phyloP scores from a whole-genome alignment of 2,329 filamentous ascomycete species.

The Metarhizium album region DNA sequence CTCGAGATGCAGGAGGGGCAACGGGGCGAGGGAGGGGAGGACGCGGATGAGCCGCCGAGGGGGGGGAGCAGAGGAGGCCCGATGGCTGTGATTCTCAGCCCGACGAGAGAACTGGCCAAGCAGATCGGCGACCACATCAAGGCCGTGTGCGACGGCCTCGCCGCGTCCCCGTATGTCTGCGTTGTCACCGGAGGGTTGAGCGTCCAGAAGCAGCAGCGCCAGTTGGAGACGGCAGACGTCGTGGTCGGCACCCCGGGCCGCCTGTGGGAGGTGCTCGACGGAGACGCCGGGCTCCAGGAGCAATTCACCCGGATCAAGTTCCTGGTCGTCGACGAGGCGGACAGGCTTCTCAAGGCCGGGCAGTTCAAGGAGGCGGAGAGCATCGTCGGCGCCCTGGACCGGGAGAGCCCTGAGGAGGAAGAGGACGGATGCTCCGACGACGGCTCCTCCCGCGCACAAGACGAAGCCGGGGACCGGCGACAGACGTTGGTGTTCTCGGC shows the following conservation, averaged over 20 bases:
- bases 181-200: conserved; percentile 88
- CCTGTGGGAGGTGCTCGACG: conserved; percentile 86
- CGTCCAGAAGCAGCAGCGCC: conserved; percentile 86
- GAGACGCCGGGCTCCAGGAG: conserved; percentile 55
- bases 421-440: conserved; percentile 40
- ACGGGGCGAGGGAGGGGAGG: conserved; percentile 17
- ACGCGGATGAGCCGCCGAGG: conserved; percentile 4
- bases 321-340: conserved; percentile 87
- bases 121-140: conserved; percentile 79
- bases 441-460: conserved; percentile 34
- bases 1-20: conserved; percentile 38
- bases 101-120: conserved; percentile 87
- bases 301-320: conserved; percentile 67
- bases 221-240: conserved; percentile 75
- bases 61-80: conserved; percentile 34
- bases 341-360: conserved; percentile 80
- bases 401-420: conserved; percentile 52
- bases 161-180: conserved; percentile 60
- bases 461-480: conserved; percentile 41
- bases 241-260: conserved; percentile 89
- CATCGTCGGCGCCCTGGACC: conserved; percentile 72
- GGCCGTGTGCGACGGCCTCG: conserved; percentile 53
- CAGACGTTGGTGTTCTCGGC: conserved; percentile 96
- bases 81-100: conserved; percentile 73
- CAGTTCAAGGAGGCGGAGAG: conserved; percentile 92